phyloP scores from a whole-genome alignment of 2,329 filamentous ascomycete species.

The Cladosporium sp. region DNA sequence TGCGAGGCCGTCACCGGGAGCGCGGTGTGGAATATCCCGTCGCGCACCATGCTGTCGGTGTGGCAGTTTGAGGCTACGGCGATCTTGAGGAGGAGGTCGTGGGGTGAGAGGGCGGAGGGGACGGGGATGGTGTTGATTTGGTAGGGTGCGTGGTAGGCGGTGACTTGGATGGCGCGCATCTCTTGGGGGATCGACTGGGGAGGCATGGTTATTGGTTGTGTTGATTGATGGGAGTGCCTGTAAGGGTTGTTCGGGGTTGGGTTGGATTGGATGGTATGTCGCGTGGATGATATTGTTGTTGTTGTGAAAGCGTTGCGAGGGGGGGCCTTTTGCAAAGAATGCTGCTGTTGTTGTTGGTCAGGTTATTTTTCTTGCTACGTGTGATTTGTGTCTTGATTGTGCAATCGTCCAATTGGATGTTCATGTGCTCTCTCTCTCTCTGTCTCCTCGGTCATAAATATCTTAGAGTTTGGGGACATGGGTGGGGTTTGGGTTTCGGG shows the following conservation, averaged over 20 bases:
- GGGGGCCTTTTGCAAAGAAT: no score
- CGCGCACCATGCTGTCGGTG: slow-evolving; percentile 59
- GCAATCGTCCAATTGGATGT: no score
- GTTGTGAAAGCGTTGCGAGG: no score
- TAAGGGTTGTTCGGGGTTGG: no score
- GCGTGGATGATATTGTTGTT: no score
- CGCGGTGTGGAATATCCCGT: slow-evolving; percentile 50
- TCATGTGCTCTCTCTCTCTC: no score
- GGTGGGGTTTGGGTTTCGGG: not conserved
- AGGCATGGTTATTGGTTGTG: no score
- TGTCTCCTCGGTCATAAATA: not conserved
- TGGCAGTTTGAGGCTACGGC: slow-evolving; percentile 63
- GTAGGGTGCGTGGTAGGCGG: slow-evolving; percentile 59
- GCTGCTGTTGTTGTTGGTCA: no score
- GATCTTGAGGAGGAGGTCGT: slow-evolving; percentile 62
- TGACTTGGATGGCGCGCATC: slow-evolving; percentile 52
- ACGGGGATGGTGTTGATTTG: slow-evolving; percentile 51
- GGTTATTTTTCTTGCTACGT: no score
- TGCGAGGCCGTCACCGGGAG: slow-evolving; percentile 58
- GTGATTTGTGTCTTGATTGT: no score
- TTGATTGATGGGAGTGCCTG: no score
- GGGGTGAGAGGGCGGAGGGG: slow-evolving; percentile 46
- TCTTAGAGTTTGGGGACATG: not conserved
- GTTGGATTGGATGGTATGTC: no score
- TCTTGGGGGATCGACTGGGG: slow-evolving; percentile 40